Evolutionary conservation across 2,329 filamentous ascomycete species (phyloP), one percentile per base, ranked within the genome.

Genomic region (Phaeoacremonium minimum): DNA sequence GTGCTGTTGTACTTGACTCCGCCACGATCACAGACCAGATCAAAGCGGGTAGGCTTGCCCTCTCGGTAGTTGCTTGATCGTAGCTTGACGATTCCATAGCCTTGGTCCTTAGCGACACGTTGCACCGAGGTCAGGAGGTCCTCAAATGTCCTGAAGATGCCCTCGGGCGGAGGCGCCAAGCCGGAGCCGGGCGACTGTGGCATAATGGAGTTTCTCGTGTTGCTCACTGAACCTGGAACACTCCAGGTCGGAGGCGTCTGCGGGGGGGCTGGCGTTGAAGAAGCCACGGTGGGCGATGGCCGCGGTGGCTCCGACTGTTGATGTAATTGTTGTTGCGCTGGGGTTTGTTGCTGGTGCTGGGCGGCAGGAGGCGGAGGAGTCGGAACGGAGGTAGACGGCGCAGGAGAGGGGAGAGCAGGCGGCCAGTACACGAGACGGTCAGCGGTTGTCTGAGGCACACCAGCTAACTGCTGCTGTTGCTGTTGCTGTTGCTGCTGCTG

Each of bases 1-100:
- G 76, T 80, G 57, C 75, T 80, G 60, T 66, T 77, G 58, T 80
- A 80, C 57, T 80, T 80, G 52, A 80, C 76, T 42, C 76, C 76
- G 36, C 76, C 76, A 28, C 76, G 74, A 46, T 80, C 76, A 57
- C 76, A 80, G 20, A 80, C 76, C 9, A 80, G 63, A 44, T 80
- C 76, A 56, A 79, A 80, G 13, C 76, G 71, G 15, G 76, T 80
- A 1, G 76, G 75, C 47, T 79, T 79, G 41, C 73, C 71, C 36
- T 80, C 76, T 30, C 76, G 75, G 46, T 80, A 80, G 57, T 80
- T 80, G 49, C 75, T 79, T 5, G 76, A 75, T 22, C 76, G 71
- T 9, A 80, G 63, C 60, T 80, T 80, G 45, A 80, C 76, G 12
- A 80, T 75, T 28, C 74, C 74, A 45, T 79, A 80, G 32, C 76